Evolutionary conservation across 1,284 basidiomycete genomes (phyloP).

Genomic region (Cystobasidiaceae sp.): DNA sequence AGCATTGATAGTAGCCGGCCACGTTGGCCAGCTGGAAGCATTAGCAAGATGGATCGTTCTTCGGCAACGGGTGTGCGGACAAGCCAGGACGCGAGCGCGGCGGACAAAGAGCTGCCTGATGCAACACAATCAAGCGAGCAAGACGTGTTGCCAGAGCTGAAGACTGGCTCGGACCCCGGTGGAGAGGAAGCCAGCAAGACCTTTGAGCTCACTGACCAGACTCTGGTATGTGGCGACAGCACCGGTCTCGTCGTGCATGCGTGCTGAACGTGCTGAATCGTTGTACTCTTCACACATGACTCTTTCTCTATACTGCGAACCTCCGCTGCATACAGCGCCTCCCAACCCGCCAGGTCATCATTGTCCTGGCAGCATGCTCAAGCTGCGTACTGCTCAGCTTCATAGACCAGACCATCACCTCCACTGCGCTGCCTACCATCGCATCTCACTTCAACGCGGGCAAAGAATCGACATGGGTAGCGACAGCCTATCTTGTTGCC

Average conservation of each 20-base stretch:
- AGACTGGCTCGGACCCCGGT: no score
- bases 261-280: no score
- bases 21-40: no score
- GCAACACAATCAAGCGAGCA: no score
- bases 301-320: background rate
- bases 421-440: slow-evolving; percentile 55
- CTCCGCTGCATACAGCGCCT: slow-evolving; percentile 50
- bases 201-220: slow-evolving; percentile 18
- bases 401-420: slow-evolving; percentile 62
- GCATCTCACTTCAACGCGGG: slow-evolving; percentile 64
- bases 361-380: slow-evolving; percentile 52
- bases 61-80: no score
- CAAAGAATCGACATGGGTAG: slow-evolving; percentile 64
- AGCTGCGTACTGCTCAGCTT: slow-evolving; percentile 52
- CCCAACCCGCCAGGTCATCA: slow-evolving; percentile 60
- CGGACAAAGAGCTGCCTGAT: no score
- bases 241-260: no score
- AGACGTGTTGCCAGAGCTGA: no score
- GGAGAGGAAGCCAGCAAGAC: slow-evolving; percentile 7
- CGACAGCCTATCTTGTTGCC: slow-evolving; percentile 60
- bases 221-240: slow-evolving; percentile 9
- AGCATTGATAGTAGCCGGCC: no score
- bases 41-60: no score
- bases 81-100: no score
- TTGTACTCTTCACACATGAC: no score